Evolutionary conservation across 306 rosid species (phyloP).

Genomic region (Delonix regia): DNA sequence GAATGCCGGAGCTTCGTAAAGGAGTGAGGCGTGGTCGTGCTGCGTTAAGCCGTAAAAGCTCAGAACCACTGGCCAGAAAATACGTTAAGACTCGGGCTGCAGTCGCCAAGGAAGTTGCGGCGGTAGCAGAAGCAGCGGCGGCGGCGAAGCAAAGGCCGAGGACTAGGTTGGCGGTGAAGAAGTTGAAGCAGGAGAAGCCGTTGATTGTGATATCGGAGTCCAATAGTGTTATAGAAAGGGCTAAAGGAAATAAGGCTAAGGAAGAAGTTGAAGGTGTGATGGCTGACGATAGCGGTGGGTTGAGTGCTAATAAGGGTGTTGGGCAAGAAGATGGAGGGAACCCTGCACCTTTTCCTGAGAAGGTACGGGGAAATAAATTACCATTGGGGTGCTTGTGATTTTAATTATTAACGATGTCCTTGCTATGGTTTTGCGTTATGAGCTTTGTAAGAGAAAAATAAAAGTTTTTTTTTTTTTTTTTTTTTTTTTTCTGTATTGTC

Average conservation of each 20-base stretch:
- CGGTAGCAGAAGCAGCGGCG: slow-evolving; percentile 32
- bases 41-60: slow-evolving; percentile 57
- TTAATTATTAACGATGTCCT: no score
- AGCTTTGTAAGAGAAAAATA: no score
- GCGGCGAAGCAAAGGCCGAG: slow-evolving; percentile 59
- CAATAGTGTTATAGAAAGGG: slow-evolving; percentile 42
- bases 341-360: slow-evolving; percentile 90
- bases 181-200: slow-evolving; percentile 41
- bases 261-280: slow-evolving; percentile 52
- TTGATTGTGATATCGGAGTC: slow-evolving; percentile 65
- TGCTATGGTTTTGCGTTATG: no score
- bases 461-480: no score
- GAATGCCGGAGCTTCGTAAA: slow-evolving; percentile 92
- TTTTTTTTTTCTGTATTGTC: no score
- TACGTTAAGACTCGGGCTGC: slow-evolving; percentile 87
- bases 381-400: no score
- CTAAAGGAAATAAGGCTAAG: slow-evolving; percentile 35
- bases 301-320: slow-evolving; percentile 84
- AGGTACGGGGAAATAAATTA: slow-evolving; percentile 42
- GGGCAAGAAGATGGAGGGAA: slow-evolving; percentile 82
- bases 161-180: slow-evolving; percentile 61
- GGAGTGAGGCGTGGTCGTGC: slow-evolving; percentile 80
- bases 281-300: slow-evolving; percentile 90
- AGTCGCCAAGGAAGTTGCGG: slow-evolving; percentile 58
- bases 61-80: slow-evolving; percentile 46